Conservation (phyloP, 2,329 filamentous ascomycete species). For the Sphaceloma murrayae region DNA sequence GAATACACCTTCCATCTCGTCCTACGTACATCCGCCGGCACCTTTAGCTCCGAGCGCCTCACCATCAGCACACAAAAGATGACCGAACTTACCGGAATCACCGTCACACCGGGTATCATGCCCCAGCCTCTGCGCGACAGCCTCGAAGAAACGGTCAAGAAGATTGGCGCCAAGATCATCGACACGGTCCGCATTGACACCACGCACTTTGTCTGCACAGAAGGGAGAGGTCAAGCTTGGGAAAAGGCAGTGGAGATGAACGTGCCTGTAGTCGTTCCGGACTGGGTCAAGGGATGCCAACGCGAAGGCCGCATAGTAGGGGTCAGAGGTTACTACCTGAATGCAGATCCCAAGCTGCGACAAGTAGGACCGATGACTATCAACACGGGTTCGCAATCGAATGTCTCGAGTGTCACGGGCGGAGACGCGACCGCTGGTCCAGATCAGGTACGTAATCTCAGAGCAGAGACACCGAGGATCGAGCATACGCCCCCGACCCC, state of each 20-base stretch:
- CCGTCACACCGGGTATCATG: constrained; percentile 82
- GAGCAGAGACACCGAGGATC: constrained; percentile 33
- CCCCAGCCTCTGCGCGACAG: constrained; percentile 62
- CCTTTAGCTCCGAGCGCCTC: constrained; percentile 72
- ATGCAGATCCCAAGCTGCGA: constrained; percentile 62
- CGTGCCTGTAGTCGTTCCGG: constrained; percentile 89
- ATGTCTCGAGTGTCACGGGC: constrained; percentile 20
- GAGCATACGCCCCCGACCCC: constrained; percentile 44
- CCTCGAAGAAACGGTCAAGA: constrained; percentile 64
- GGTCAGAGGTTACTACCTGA: constrained; percentile 91
- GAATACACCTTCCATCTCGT: constrained; percentile 94
- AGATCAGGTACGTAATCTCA: constrained; percentile 22
- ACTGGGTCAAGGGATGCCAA: constrained; percentile 97
- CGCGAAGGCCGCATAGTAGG: constrained; percentile 84
- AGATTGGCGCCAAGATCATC: constrained; percentile 85
- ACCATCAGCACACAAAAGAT: constrained; percentile 92
- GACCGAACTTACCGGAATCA: constrained; percentile 93
- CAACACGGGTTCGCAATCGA: constrained; percentile 22
- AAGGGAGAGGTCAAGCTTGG: constrained; percentile 81
- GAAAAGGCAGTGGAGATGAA: constrained; percentile 97
- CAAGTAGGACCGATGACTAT: constrained; percentile 37
- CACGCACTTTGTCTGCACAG: constrained; percentile 95
- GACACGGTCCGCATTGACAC: constrained; percentile 92
- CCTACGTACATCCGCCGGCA: constrained; percentile 81
- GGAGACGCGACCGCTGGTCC: constrained; percentile 24